Percentiles rank a stretch among this genome's conserved stretches.
These are phyloP conservation scores for Podospora pseudopauciseta DNA, from an alignment of 495 filamentous ascomycete species.

Conservation along the genomic window DNA sequence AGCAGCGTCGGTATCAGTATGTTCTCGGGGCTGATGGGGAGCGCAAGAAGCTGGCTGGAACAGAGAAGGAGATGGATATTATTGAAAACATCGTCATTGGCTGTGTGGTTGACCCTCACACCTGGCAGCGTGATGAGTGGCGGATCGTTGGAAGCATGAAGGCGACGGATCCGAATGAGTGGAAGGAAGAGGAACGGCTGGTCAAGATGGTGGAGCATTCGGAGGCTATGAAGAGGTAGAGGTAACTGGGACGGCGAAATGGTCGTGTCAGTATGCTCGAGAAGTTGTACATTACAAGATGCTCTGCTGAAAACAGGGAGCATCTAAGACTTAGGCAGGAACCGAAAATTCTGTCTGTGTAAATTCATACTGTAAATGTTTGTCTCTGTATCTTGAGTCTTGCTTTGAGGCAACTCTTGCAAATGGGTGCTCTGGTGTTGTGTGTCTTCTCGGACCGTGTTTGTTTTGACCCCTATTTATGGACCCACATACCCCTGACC, in stretches of 20 bases:
- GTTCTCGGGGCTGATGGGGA: constrained; percentile 19
- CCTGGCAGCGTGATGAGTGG: constrained; percentile 62
- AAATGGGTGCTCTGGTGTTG: neutral
- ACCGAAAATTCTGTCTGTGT: neutral
- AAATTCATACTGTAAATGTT: neutral
- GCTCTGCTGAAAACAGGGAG: neutral
- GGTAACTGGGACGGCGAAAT: neutral
- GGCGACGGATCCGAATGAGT: constrained; percentile 54
- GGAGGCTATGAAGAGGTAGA: constrained; percentile 5
- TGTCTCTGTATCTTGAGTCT: neutral
- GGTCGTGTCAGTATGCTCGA: neutral
- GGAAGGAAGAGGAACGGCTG: constrained; percentile 29
- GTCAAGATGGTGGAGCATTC: constrained; percentile 10
- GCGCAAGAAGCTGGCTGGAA: constrained; percentile 39
- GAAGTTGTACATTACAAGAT: neutral
- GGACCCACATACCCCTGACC: neutral
- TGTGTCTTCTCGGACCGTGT: neutral
- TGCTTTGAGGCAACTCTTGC: neutral
- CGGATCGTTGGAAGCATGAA: constrained; percentile 68
- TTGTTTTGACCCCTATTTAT: neutral
- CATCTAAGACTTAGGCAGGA: neutral
- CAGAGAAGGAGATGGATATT: constrained; percentile 58
- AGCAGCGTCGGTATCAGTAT: constrained; percentile 56
- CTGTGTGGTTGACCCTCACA: constrained; percentile 44
- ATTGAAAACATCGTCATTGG: constrained; percentile 79